phyloP scores from a whole-genome alignment of 2,329 filamentous ascomycete species.

The Trichoderma hamatum region DNA sequence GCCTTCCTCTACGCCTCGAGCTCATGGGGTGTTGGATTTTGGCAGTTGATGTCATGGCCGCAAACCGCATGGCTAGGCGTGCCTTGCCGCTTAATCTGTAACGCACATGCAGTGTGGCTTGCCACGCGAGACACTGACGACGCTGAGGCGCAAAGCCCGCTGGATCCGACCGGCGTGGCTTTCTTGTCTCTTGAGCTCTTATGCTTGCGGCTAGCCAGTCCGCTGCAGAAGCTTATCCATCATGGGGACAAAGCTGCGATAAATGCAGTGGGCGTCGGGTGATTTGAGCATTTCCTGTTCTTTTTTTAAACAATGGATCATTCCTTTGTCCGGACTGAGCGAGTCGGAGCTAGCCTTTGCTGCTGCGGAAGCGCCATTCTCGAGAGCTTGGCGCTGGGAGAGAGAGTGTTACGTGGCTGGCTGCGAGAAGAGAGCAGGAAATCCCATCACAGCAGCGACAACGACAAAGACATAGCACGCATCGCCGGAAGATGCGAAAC shows the following conservation, averaged over 20 bases:
- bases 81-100: neutral
- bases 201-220: too few relatives aligned
- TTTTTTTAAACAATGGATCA: neutral
- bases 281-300: neutral
- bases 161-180: neutral
- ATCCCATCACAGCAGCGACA: neutral
- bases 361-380: neutral
- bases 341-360: neutral
- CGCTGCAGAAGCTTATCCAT: neutral
- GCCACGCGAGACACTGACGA: slow-evolving; percentile 12
- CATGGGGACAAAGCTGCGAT: neutral
- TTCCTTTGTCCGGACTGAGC: neutral
- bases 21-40: slow-evolving; percentile 7
- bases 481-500: neutral
- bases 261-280: neutral
- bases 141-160: slow-evolving; percentile 21
- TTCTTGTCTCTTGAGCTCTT: neutral
- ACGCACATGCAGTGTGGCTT: slow-evolving; percentile 19
- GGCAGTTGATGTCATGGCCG: slow-evolving; percentile 24
- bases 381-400: neutral
- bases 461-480: neutral
- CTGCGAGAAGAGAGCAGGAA: neutral
- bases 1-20: slow-evolving; percentile 32
- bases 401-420: neutral
- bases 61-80: neutral